A percentile compares a stretch with the other conserved stretches of the same genome.
phyloP scores from a whole-genome alignment of 2,329 filamentous ascomycete species.

The Seiridium unicorne region DNA sequence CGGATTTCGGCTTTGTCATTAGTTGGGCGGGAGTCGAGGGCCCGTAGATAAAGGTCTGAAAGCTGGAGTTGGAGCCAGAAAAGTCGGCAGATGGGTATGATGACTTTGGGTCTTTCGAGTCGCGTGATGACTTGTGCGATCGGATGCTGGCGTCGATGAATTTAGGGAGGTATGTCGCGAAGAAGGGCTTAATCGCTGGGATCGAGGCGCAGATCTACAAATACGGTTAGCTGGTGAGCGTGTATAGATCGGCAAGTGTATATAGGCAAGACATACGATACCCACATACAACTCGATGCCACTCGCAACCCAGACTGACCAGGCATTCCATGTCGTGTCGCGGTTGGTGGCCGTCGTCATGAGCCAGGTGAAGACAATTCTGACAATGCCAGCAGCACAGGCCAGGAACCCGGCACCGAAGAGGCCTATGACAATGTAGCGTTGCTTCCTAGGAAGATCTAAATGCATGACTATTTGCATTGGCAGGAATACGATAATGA shows the following conservation, averaged over 20 bases:
- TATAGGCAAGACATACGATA: slow-evolving; percentile 29
- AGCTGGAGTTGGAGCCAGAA: background rate
- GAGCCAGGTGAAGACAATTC: slow-evolving; percentile 34
- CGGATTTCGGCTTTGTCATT: background rate
- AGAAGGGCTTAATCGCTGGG: slow-evolving; percentile 43
- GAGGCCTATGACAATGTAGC: slow-evolving; percentile 41
- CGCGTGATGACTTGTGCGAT: background rate
- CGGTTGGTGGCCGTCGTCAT: slow-evolving; percentile 21
- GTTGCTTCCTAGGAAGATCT: slow-evolving; percentile 45
- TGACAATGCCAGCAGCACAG: slow-evolving; percentile 33
- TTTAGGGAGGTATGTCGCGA: slow-evolving; percentile 32
- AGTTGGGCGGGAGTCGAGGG: background rate
- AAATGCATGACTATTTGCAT: slow-evolving; percentile 44
- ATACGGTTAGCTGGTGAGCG: too few relatives aligned
- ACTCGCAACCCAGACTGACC: slow-evolving; percentile 32
- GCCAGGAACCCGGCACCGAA: slow-evolving; percentile 51
- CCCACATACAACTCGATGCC: slow-evolving; percentile 41
- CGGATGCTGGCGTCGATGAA: slow-evolving; percentile 17
- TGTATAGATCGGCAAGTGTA: too few relatives aligned
- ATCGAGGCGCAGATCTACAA: slow-evolving; percentile 41
- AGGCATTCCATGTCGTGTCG: slow-evolving; percentile 35
- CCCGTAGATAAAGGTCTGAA: background rate
- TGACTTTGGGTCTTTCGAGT: background rate
- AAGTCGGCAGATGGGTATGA: background rate
- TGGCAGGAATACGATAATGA: slow-evolving; percentile 52